These are phyloP conservation scores for Tetrastigma voinierianum DNA, from an alignment of 164 flowering plant species.

Conservation along the genomic window DNA sequence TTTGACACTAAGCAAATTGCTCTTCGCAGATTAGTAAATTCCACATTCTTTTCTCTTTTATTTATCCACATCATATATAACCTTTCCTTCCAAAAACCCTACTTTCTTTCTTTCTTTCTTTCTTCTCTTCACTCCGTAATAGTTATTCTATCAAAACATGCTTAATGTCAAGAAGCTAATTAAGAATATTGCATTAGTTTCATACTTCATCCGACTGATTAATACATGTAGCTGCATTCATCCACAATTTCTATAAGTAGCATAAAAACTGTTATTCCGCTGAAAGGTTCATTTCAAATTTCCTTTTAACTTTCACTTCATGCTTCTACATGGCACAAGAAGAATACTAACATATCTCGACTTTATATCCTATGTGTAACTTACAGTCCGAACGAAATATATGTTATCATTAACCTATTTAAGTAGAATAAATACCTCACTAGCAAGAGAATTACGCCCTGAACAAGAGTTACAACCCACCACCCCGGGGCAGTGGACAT, in stretches of 20 bases:
- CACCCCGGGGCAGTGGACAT: constrained; percentile 93
- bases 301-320: neutral
- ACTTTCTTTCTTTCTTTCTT: too few relatives aligned
- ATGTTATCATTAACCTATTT: neutral
- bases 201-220: neutral
- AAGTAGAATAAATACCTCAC: constrained; percentile 74
- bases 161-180: neutral
- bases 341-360: too few relatives aligned
- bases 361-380: neutral
- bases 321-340: too few relatives aligned
- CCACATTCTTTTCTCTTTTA: neutral
- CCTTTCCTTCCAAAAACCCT: too few relatives aligned
- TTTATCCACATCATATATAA: neutral
- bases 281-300: neutral
- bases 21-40: neutral
- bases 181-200: neutral
- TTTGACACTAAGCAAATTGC: too few relatives aligned
- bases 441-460: constrained; percentile 95
- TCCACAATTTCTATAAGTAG: neutral
- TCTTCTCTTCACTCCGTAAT: too few relatives aligned
- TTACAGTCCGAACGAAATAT: neutral
- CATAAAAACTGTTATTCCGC: neutral
- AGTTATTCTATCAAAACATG: neutral
- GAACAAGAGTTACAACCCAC: constrained; percentile 85
- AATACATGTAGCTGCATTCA: neutral